Conservation (phyloP, 164 flowering plant species). For the Tetracentron sinense region DNA sequence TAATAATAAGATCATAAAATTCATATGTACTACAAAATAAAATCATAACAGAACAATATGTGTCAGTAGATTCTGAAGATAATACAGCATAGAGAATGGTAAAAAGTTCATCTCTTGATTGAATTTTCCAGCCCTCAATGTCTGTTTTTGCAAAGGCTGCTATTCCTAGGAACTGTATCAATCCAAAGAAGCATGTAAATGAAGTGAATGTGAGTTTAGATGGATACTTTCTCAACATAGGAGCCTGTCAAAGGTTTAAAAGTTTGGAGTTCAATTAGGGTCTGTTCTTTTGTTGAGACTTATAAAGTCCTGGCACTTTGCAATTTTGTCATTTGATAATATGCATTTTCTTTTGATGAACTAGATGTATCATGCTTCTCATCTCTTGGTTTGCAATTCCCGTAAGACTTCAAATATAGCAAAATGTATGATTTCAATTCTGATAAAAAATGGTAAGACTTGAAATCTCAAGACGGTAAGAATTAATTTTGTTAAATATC, state of each 20-base stretch:
- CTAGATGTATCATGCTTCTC: too few species aligned
- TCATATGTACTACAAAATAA: neutral
- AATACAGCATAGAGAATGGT: conserved; percentile 70
- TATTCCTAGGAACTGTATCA: conserved; percentile 58
- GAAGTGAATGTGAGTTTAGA: conserved; percentile 77
- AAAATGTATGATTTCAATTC: too few species aligned
- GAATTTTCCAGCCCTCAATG: conserved; percentile 50
- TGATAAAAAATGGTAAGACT: too few species aligned
- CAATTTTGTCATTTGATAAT: too few species aligned
- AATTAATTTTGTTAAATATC: too few species aligned
- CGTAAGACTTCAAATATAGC: too few species aligned
- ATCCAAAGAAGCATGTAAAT: conserved; percentile 71
- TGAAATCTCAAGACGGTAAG: too few species aligned
- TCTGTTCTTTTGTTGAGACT: too few species aligned
- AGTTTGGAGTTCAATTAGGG: neutral
- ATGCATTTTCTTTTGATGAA: too few species aligned
- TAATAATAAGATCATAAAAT: too few species aligned
- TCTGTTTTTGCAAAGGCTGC: conserved; percentile 60
- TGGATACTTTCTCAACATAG: conserved; percentile 70
- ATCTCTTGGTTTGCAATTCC: too few species aligned
- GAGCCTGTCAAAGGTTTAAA: conserved; percentile 46
- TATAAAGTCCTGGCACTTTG: too few species aligned
- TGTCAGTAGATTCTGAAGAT: neutral
- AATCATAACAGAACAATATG: neutral
- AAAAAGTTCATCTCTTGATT: conserved; percentile 57